Conservation (phyloP, 1,139 yeast species). For the Torulaspora globosa region DNA sequence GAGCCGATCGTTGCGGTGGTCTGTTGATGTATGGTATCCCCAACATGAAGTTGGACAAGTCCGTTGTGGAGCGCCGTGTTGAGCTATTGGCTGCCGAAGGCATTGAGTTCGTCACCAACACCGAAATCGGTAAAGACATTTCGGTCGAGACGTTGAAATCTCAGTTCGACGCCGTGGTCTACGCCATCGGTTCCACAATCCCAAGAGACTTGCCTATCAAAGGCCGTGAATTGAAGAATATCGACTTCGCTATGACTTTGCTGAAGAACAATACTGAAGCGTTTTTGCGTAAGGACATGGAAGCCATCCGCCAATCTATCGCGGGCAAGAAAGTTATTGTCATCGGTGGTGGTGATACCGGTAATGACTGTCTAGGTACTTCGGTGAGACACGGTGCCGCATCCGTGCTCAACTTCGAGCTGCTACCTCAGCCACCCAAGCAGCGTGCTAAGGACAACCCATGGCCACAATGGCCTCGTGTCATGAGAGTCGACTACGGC, state of each 20-base stretch:
- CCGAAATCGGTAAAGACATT: slow-evolving; percentile 80
- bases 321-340: slow-evolving; percentile 90
- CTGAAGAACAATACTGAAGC: slow-evolving; percentile 88
- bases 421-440: slow-evolving; percentile 86
- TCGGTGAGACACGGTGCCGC: slow-evolving; percentile 96
- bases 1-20: slow-evolving; percentile 95
- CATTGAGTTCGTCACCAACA: slow-evolving; percentile 66
- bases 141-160: slow-evolving; percentile 63
- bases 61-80: slow-evolving; percentile 87
- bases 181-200: slow-evolving; percentile 95
- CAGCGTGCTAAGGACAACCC: slow-evolving; percentile 92
- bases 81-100: slow-evolving; percentile 92
- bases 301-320: slow-evolving; percentile 64
- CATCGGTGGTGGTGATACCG: slow-evolving; percentile 99
- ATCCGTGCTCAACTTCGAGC: slow-evolving; percentile 91
- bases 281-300: slow-evolving; percentile 74
- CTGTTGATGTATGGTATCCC: slow-evolving; percentile 98
- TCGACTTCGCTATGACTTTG: slow-evolving; percentile 92
- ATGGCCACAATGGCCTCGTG: slow-evolving; percentile 99
- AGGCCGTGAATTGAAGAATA: slow-evolving; percentile 85
- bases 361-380: slow-evolving; percentile 98
- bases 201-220: slow-evolving; percentile 94
- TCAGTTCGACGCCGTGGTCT: slow-evolving; percentile 73
- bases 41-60: slow-evolving; percentile 95
- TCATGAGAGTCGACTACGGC: slow-evolving; percentile 96